Percentiles rank a stretch among this genome's conserved stretches.
Evolutionary conservation across 2,329 filamentous ascomycete genomes (phyloP).

Genomic region (Neopestalotiopsis clavispora): DNA sequence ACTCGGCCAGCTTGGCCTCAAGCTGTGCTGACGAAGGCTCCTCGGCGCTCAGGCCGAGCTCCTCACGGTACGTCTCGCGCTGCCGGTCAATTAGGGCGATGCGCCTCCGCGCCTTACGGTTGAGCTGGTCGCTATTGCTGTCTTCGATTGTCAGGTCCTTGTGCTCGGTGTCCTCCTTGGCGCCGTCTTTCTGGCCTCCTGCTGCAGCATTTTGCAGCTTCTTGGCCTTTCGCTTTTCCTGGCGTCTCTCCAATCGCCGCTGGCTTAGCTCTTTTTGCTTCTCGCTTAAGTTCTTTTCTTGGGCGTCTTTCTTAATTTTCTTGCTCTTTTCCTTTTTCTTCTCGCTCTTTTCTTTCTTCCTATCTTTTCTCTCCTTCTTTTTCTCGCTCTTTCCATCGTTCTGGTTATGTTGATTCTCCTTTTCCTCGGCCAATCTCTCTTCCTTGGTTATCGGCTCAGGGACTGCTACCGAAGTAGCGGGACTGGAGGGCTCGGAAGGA

Average conservation of each 20-base stretch:
- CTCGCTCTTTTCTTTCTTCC: neutral
- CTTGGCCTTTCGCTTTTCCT: neutral
- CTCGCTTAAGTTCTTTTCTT: conserved; percentile 74
- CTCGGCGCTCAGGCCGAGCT: conserved; percentile 27
- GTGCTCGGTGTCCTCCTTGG: neutral
- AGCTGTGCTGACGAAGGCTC: conserved; percentile 30
- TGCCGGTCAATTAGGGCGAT: conserved; percentile 32
- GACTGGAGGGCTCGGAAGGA: neutral
- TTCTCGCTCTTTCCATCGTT: neutral
- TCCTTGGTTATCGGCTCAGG: neutral
- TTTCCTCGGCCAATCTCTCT: neutral
- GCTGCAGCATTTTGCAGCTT: neutral
- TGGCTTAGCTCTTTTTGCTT: conserved; percentile 38
- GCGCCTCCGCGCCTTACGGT: conserved; percentile 33
- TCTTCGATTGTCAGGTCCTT: conserved; percentile 21
- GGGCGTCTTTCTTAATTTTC: conserved; percentile 62
- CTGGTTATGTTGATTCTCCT: conserved; percentile 19
- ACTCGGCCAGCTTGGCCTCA: conserved; percentile 29
- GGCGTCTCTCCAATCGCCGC: neutral
- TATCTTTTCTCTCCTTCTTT: neutral
- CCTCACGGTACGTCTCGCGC: conserved; percentile 29
- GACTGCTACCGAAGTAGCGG: neutral
- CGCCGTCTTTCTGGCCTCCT: neutral
- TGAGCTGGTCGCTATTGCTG: conserved; percentile 22
- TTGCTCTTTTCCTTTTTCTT: conserved; percentile 59